Evolutionary conservation across 192 early-diverging fungal species (phyloP), one percentile per base, ranked within the genome.

Genomic region (Backusella circina): DNA sequence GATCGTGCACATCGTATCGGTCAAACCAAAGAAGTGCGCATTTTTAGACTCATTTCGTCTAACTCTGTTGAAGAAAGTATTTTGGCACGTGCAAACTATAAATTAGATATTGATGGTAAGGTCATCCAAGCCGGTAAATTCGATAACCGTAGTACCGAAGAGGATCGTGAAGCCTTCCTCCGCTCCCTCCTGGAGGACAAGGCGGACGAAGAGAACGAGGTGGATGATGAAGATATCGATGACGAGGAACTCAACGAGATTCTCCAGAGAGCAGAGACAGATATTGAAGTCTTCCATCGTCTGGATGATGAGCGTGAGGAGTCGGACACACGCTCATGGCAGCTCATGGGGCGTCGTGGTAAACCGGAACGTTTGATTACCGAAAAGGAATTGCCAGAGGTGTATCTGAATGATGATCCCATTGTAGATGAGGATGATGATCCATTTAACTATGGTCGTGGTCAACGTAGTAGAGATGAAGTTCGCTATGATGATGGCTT

Each of bases 41-140:
- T 99, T 65, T 90, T 98, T 83, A 91, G 95, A 28, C 77, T 99
- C 72, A 92, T 99, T 61, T 96, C 96, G 1, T 89, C 92, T 23
- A 92, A 92, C 38, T 95, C 97, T 0, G 91, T 98, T 51, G 98
- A 99, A 82, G 98, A 98, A 83, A 90, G 86, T 65, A 98, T 99
- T 75, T 77, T 99, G 70, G 93, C 91, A 2, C 87, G 95, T 51
- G 97, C 97, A 26, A 95, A 98, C 79, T 95, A 93, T 84, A 99
- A 99, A 81, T 85, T 98, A 38, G 95, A 97, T 74, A 92, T 99
- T 78, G 98, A 99, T 75, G 96, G 95, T 69, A 98, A 98, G 81
- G 95, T 99, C 70, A 99, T 99, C 81, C 97, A 99, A 84, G 97
- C 97, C 54, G 98, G 98, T 68, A 99, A 98, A 85, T 99, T 99